Evolutionary conservation across 2,329 filamentous ascomycete species (phyloP).

Genomic region (Colletotrichum musae): DNA sequence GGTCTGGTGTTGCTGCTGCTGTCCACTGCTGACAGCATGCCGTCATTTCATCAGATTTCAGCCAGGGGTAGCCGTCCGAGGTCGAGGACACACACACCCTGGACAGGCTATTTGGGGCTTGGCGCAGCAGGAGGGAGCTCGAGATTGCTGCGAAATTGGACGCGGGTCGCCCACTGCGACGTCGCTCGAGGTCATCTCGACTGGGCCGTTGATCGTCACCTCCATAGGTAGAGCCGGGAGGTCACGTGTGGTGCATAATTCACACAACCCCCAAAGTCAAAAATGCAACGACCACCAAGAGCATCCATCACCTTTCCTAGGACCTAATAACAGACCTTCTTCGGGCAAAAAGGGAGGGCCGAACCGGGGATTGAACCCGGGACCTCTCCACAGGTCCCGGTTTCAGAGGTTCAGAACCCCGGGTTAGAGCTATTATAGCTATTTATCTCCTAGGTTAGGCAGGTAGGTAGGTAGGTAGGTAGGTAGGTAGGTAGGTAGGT

Average conservation of each 20-base stretch:
- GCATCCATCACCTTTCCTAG: neutral
- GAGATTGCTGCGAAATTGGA: constrained; percentile 39
- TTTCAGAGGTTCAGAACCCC: no score
- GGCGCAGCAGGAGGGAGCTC: constrained; percentile 5
- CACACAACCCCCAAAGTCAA: no score
- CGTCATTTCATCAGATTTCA: constrained; percentile 31
- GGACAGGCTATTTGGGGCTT: constrained; percentile 3
- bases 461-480: no score
- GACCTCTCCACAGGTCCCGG: no score
- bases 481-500: no score
- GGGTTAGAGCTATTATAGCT: no score
- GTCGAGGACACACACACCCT: no score
- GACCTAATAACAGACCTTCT: no score
- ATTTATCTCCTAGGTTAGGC: no score
- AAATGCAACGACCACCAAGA: no score
- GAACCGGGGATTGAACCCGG: constrained; percentile 52
- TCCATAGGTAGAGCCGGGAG: neutral
- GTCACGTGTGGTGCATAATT: constrained; percentile 3
- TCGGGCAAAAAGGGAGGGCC: constrained; percentile 43
- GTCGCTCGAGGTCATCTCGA: constrained; percentile 30
- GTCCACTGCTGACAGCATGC: constrained; percentile 24
- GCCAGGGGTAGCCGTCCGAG: neutral
- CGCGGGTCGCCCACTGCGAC: constrained; percentile 33
- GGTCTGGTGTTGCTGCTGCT: neutral
- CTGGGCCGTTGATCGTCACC: constrained; percentile 39